Conservation (phyloP, 2,329 filamentous ascomycete species). For the Neopestalotiopsis sp. region DNA sequence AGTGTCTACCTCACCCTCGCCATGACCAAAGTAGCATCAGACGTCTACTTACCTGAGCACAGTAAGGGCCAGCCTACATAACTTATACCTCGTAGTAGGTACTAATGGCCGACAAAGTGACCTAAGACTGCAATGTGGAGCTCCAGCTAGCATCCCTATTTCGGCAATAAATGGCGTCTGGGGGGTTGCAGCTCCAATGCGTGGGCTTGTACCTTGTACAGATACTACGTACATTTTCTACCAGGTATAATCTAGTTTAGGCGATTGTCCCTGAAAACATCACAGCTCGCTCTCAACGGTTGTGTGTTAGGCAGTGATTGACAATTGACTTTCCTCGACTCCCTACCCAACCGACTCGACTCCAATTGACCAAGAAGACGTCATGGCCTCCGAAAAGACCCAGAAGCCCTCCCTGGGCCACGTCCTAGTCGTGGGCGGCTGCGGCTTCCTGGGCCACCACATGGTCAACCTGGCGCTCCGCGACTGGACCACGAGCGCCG, state of each 20-base stretch:
- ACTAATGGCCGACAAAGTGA: background rate
- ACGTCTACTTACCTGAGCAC: background rate
- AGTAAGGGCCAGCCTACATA: background rate
- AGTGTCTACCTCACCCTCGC: too few species aligned
- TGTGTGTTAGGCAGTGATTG: background rate
- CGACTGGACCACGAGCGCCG: slow-evolving; percentile 58
- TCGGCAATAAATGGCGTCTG: slow-evolving; percentile 1
- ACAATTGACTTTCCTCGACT: background rate
- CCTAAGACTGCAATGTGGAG: background rate
- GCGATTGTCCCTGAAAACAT: background rate
- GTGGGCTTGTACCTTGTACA: background rate
- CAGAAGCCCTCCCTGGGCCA: slow-evolving; percentile 60
- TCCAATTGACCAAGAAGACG: background rate
- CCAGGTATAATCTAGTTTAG: background rate
- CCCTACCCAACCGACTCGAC: background rate
- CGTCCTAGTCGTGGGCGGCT: slow-evolving; percentile 81
- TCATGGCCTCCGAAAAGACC: slow-evolving; percentile 22
- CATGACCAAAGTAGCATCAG: too few species aligned
- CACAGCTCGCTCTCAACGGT: background rate
- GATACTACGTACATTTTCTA: background rate
- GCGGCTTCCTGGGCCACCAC: slow-evolving; percentile 84
- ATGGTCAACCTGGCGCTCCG: slow-evolving; percentile 76
- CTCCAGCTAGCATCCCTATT: slow-evolving; percentile 6
- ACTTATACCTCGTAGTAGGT: background rate
- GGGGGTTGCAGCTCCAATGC: background rate